Conservation (phyloP, 305 asterid species). For the Ajuga reptans region DNA sequence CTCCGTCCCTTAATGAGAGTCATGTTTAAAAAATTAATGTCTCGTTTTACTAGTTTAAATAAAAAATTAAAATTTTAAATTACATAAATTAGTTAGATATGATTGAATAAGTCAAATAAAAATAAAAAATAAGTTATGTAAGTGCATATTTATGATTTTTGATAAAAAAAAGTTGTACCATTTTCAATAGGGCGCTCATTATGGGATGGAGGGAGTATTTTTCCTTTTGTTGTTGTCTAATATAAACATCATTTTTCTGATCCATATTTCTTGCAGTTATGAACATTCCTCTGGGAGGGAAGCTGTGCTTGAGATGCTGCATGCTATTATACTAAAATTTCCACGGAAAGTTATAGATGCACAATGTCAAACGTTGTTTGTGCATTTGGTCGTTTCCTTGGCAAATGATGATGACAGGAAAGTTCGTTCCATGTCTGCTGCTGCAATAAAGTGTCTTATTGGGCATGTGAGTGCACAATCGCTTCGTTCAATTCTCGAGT, state of each 20-base stretch:
- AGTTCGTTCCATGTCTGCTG: constrained; percentile 82
- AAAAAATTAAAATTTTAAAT: too few species aligned
- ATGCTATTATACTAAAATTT: constrained; percentile 70
- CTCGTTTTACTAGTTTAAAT: too few species aligned
- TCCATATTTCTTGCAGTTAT: constrained; percentile 42
- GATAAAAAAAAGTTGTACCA: too few species aligned
- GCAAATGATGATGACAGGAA: constrained; percentile 73
- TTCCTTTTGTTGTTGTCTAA: not conserved
- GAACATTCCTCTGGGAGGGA: constrained; percentile 88
- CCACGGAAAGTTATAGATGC: constrained; percentile 45
- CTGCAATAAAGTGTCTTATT: constrained; percentile 70
- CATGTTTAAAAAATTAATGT: too few species aligned
- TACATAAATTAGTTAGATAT: too few species aligned
- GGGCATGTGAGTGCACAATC: constrained; percentile 49
- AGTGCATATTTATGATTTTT: too few species aligned
- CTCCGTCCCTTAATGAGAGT: too few species aligned
- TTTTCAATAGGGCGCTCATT: too few species aligned
- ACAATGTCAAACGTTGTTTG: constrained; percentile 59
- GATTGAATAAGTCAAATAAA: too few species aligned
- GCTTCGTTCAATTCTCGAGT: constrained; percentile 50
- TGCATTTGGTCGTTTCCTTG: constrained; percentile 65
- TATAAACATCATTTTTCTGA: not conserved
- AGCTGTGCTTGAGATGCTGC: constrained; percentile 91
- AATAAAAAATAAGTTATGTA: too few species aligned
- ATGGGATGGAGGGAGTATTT: too few species aligned